A percentile compares a stretch with the other conserved stretches of the same genome.
phyloP scores from a whole-genome alignment of 2,329 filamentous ascomycete species.

The Fusarium equiseti region DNA sequence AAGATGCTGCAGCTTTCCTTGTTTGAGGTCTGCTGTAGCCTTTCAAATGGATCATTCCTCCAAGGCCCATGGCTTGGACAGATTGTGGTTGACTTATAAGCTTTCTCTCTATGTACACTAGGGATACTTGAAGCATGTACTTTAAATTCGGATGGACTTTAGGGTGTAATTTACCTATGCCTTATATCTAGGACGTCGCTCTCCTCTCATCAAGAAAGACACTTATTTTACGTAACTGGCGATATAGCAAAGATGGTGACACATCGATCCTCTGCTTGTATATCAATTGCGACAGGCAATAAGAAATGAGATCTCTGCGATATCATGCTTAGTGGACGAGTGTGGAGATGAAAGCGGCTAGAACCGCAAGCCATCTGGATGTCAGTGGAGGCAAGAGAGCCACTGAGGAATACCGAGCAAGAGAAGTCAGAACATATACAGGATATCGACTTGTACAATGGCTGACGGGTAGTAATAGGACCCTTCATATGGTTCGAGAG shows the following conservation, averaged over 20 bases:
- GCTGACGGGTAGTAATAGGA: neutral
- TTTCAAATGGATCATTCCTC: neutral
- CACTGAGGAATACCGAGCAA: neutral
- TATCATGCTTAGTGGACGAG: neutral
- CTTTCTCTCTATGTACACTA: neutral
- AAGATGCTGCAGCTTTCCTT: neutral
- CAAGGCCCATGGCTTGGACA: neutral
- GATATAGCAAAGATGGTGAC: neutral
- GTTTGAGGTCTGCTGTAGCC: neutral
- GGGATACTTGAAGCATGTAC: neutral
- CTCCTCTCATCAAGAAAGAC: neutral
- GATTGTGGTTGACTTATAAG: neutral
- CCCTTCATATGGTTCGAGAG: neutral
- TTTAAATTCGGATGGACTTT: neutral
- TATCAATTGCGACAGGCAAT: neutral
- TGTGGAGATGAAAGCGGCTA: slow-evolving; percentile 2
- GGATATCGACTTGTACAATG: neutral
- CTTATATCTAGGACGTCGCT: neutral
- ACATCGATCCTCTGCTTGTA: neutral
- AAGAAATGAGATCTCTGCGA: neutral
- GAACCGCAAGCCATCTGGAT: slow-evolving; percentile 10
- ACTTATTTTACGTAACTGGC: neutral
- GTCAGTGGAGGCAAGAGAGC: neutral
- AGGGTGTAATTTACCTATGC: neutral
- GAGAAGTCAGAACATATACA: neutral